Base-by-base conservation (phyloP, 306 rosid genomes). In the Mimosa bimucronata region DNA sequence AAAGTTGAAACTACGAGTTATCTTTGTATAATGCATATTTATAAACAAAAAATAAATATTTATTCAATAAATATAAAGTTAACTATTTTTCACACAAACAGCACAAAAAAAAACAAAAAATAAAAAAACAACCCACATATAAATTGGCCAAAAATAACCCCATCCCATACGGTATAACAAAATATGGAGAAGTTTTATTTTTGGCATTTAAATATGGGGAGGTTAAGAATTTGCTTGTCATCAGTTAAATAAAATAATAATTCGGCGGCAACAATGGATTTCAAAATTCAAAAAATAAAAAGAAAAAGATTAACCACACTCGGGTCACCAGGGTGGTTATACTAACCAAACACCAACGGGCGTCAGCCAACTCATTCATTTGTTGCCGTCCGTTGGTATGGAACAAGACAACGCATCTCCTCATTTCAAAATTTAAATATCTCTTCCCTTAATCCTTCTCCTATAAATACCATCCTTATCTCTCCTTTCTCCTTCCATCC, bases 251-350 rank as follows among this genome's bases (percentile, higher is more conserved):
- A 55, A 55, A 55, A 55, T n/a, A 53, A n/a, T 53, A 55, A 13
- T 18, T 37, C 14, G 77, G 92, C 87, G 88, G 92, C 90, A 87
- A 85, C 66, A 72, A 53, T 28, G 0, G 45, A 55, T 55, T 55
- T 55, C 13, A 55, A 55, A 52, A 16, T 58, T 79, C 67, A 0
- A 53, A 79, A 79, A 79, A 78, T 40, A 0, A 62, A 83, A 79
- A 40, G 3, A 12, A 12, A 50, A n/a, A 9, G 31, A 61, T 25
- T 66, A 80, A 84, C 91, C 85, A 45, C 85, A 34, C 2, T 67
- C 3, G 48, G 87, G 88, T 89, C 85, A 75, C 37, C 58, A 38
- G 67, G 57, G 67, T 75, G 72, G 90, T 86, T 64, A 80, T 7
- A 0, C 3, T 2, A 44, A 37, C 28, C 2, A 0, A 52, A 26